Conservation (phyloP, 2,329 filamentous ascomycete genomes). For the Aureobasidium lini region DNA sequence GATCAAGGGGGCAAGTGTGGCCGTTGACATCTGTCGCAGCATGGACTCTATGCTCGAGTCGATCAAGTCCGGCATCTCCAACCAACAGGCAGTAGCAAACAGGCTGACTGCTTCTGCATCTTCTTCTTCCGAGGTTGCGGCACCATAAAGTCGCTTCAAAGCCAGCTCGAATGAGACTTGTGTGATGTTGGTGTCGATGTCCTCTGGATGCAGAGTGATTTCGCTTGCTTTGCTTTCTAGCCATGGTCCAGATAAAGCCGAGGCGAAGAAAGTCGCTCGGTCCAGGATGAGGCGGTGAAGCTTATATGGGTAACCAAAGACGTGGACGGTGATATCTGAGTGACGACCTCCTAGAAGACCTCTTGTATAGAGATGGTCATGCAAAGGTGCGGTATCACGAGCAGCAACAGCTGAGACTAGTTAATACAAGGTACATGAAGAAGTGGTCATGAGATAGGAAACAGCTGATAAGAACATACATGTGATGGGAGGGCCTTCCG, state of each 20-base stretch:
- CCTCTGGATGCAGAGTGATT: slow-evolving; percentile 45
- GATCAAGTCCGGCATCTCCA: slow-evolving; percentile 51
- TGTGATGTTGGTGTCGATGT: slow-evolving; percentile 48
- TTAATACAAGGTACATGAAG: neutral
- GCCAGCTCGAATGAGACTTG: slow-evolving; percentile 47
- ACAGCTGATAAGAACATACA: slow-evolving; percentile 15
- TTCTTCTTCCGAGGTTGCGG: slow-evolving; percentile 40
- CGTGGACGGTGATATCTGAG: slow-evolving; percentile 47
- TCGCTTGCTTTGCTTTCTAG: slow-evolving; percentile 46
- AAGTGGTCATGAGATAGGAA: neutral
- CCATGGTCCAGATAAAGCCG: slow-evolving; percentile 49
- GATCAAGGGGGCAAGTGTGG: slow-evolving; percentile 43
- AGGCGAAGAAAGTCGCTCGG: slow-evolving; percentile 49
- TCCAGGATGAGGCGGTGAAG: slow-evolving; percentile 50
- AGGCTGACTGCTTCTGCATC: slow-evolving; percentile 47
- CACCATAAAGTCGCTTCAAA: slow-evolving; percentile 48
- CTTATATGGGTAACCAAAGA: slow-evolving; percentile 45
- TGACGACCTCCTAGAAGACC: slow-evolving; percentile 46
- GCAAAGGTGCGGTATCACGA: slow-evolving; percentile 29
- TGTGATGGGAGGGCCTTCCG: slow-evolving; percentile 17
- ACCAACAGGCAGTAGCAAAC: slow-evolving; percentile 51
- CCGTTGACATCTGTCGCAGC: slow-evolving; percentile 47
- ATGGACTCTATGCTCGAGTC: slow-evolving; percentile 48
- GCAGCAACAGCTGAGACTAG: neutral
- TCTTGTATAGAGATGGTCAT: slow-evolving; percentile 45